Evolutionary conservation across 1,284 basidiomycete genomes (phyloP), one percentile per base, ranked within the genome.

Genomic region (Neonothopanus nambi): DNA sequence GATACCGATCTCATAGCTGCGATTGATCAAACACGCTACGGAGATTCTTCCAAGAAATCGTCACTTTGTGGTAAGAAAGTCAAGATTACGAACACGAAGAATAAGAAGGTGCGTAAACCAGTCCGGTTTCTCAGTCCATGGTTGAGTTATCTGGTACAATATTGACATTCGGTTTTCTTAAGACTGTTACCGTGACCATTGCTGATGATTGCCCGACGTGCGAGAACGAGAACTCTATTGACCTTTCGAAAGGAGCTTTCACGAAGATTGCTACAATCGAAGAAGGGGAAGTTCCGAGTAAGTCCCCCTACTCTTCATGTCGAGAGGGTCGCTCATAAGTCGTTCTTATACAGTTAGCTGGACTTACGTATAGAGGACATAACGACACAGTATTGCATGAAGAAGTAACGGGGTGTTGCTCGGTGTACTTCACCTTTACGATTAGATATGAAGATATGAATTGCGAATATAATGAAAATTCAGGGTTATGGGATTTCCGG

Each of bases 151-250:
- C 26, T 20, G 9, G 35, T 9, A 26, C 26, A 2, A 28, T 3
- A n/a, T 23, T 11, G 13, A 6, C 30, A 35, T 43, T 43, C 30
- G 5, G 13, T 28, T 43, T 35, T 43, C 30, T 13, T n/a, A 12
- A 51, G 49, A 51, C 40, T 36, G 49, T 43, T 11, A 51, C 33
- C 15, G 49, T 42, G 9, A 35, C 20, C 15, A 36, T 51, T 36
- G 49, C 49, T 4, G 49, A 51, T 24, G 49, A 11, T 23, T 51
- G 49, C 17, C 49, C 49, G 11, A 24, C 40, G 13, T 51, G 49
- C 40, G 17, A 43, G n/a, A 30, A 26, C 5, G 48, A 28, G 8
- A 28, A 49, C 26, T 41, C 38, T 5, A 41, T 49, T 30, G 48
- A 49, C 38, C 37, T 49, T 13, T 49, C 48, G 6, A 6, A 18